Conservation (phyloP, 192 early-diverging fungal genomes). For the Entomortierella chlamydospora region DNA sequence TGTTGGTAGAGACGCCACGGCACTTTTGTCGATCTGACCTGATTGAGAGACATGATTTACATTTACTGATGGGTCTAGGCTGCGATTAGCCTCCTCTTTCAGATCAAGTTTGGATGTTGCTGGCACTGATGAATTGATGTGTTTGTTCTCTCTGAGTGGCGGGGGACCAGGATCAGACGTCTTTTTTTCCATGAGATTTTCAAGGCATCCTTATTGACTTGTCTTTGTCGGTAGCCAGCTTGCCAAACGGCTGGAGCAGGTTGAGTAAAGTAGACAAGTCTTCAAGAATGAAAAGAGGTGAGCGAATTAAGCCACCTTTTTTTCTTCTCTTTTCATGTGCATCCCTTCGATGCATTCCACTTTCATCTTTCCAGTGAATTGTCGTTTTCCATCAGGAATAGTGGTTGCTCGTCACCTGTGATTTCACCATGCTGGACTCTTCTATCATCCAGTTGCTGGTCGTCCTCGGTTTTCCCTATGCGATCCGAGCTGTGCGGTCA, state of each 20-base stretch:
- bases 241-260: background rate
- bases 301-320: background rate
- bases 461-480: constrained; percentile 39
- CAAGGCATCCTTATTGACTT: constrained; percentile 1
- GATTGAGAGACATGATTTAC: background rate
- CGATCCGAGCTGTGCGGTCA: constrained; percentile 18
- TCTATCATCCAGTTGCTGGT: constrained; percentile 43
- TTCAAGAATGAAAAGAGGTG: background rate
- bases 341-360: background rate
- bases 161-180: background rate
- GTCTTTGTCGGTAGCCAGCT: background rate
- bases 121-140: background rate
- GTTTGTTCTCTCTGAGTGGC: background rate
- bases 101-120: background rate
- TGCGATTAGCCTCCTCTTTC: no score
- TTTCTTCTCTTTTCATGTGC: background rate
- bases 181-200: constrained; percentile 4
- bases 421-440: constrained; percentile 36
- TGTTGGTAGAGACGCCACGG: background rate
- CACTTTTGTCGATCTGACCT: background rate
- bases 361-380: no score
- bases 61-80: background rate
- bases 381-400: background rate
- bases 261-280: no score
- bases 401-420: background rate